A percentile compares a stretch with the other conserved stretches of the same genome.
These are phyloP conservation scores for Perkinsus marinus DNA, from an alignment of 169 alveolate genomes.

Conservation along the genomic window DNA sequence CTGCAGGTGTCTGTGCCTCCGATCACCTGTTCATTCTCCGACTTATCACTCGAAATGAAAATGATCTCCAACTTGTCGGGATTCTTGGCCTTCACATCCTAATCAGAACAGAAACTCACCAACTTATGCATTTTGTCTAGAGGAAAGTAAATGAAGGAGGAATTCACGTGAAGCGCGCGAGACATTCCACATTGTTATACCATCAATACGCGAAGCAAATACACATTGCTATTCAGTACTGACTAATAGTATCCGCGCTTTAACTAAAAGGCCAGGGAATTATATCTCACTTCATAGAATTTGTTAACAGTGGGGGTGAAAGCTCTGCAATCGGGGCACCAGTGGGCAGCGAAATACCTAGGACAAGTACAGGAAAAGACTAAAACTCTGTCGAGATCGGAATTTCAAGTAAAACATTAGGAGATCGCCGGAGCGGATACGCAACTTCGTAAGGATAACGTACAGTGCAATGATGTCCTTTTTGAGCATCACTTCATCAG, in stretches of 20 bases:
- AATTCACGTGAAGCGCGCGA: no score
- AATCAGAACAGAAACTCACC: background rate
- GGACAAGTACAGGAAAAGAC: no score
- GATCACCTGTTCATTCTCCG: background rate
- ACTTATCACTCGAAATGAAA: background rate
- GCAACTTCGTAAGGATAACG: no score
- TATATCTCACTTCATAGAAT: conserved; percentile 26
- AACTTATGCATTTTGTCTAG: no score
- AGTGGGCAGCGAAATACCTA: conserved; percentile 46
- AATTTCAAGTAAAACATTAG: no score
- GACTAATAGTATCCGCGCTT: background rate
- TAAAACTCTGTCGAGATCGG: no score
- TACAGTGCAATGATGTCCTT: background rate
- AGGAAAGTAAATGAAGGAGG: no score
- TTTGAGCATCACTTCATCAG: background rate
- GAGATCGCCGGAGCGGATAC: no score
- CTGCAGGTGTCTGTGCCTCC: background rate
- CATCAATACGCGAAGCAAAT: no score
- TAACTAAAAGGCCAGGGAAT: no score
- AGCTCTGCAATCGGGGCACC: conserved; percentile 56
- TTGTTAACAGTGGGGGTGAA: conserved; percentile 47
- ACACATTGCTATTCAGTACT: no score
- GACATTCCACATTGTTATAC: no score
- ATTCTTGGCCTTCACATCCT: background rate
- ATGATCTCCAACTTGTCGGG: background rate